phyloP scores from a whole-genome alignment of 73 alveolate genomes.

The Paramecium biaurelia region DNA sequence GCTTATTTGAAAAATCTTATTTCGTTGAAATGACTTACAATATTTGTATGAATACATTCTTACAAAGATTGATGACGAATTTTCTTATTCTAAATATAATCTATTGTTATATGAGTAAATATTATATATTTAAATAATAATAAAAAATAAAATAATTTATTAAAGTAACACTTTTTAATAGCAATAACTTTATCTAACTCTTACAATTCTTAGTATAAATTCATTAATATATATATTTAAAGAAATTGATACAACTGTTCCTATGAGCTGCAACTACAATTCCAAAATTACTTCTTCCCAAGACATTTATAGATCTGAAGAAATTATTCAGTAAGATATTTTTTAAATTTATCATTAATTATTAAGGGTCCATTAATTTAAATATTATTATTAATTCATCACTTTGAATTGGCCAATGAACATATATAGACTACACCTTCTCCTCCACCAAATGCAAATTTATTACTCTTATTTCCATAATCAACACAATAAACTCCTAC shows the following conservation, averaged over 20 bases:
- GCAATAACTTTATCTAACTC: neutral
- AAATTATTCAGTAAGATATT: neutral
- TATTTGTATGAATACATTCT: conserved; percentile 6
- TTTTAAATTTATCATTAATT: neutral
- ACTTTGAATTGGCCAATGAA: conserved; percentile 30
- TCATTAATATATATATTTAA: too few relatives aligned
- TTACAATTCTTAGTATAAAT: too few relatives aligned
- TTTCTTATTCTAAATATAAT: neutral
- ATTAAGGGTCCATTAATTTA: neutral
- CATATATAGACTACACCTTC: conserved; percentile 77
- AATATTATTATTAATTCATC: neutral
- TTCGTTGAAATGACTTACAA: neutral
- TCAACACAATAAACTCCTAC: conserved; percentile 72
- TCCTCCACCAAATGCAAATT: conserved; percentile 87
- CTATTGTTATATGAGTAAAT: neutral
- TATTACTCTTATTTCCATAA: conserved; percentile 75
- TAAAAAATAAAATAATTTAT: too few relatives aligned
- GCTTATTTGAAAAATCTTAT: neutral
- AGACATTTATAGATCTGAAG: neutral
- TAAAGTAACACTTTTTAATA: too few relatives aligned
- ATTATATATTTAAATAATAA: too few relatives aligned
- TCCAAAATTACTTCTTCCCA: conserved; percentile 24
- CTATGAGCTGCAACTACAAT: conserved; percentile 5
- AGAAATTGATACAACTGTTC: too few relatives aligned
- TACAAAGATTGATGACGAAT: neutral